A percentile compares a stretch with the other conserved stretches of the same genome.
Evolutionary conservation across 495 filamentous ascomycete species (phyloP).

Genomic region (Margaritispora aquatica): DNA sequence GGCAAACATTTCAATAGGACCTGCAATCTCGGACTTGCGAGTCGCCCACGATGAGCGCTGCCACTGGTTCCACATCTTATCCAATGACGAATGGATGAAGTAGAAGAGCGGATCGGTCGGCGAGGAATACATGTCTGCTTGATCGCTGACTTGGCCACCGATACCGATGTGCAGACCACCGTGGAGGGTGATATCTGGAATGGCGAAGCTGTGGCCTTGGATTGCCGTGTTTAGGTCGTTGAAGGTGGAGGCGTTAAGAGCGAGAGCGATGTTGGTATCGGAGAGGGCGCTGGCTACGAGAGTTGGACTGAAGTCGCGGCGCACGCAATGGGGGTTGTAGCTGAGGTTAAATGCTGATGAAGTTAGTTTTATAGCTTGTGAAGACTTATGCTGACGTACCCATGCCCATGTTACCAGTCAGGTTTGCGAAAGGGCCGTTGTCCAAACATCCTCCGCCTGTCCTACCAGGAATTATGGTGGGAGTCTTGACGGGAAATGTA

Average conservation of each 20-base stretch:
- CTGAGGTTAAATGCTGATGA: too few relatives aligned
- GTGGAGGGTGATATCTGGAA: conserved; percentile 18
- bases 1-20: conserved; percentile 28
- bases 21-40: conserved; percentile 27
- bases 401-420: too few relatives aligned
- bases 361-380: too few relatives aligned
- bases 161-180: conserved; percentile 24
- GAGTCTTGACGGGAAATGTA: background rate
- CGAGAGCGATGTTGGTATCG: conserved; percentile 1
- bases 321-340: conserved; percentile 31
- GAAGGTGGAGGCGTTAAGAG: conserved; percentile 15
- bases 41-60: conserved; percentile 30
- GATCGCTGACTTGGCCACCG: conserved; percentile 25
- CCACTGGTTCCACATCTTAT: conserved; percentile 47
- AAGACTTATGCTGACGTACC: too few relatives aligned
- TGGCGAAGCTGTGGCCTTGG: conserved; percentile 14
- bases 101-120: conserved; percentile 45
- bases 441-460: conserved; percentile 25
- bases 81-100: conserved; percentile 45
- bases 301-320: conserved; percentile 27
- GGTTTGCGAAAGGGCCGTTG: too few relatives aligned
- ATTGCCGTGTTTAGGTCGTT: conserved; percentile 19
- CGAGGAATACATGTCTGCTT: conserved; percentile 27
- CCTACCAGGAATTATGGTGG: conserved; percentile 21
- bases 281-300: conserved; percentile 11